Base-by-base conservation (phyloP, 2,329 filamentous ascomycete genomes). In the Domatiomyces catenatus region DNA sequence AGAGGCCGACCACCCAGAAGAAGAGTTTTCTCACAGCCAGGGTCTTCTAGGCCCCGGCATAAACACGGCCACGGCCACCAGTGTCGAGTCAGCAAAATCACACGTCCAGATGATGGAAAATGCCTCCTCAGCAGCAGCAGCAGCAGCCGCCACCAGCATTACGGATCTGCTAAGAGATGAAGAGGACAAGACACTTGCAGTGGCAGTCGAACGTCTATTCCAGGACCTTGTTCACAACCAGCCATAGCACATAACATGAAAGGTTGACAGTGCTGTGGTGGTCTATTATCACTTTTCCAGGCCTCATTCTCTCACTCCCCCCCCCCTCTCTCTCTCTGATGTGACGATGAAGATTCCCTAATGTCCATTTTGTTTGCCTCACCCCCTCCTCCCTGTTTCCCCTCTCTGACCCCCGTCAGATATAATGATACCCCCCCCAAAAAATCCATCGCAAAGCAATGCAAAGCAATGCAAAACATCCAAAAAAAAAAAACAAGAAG, bases 11-110 rank as follows among this genome's bases (percentile, higher is more conserved):
- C 53, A 48, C 1, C 19, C n/a, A n/a, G n/a, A 42, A 8, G 54
- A 52, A 24, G 50, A 54, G 39, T 43, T 42, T 42, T 51, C 52
- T 22, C 44, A 46, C 1, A 47, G 53, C 44, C 50, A 57, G 47
- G 56, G 56, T 12, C 46, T 59, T 2, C 48, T 59, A n/a, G 56
- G 56, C 47, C 56, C 58, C 2, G 52, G 51, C 26, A 46, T 58
- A 20, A 50, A 53, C 17, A 58, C 51, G 6, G 22, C 22, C 22
- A 48, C 32, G 44, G 15, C 32, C 32, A 39, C 32, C 10, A 39
- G 10, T 4, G 15, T 12, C 8, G 32, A 39, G 10, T 39, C 15
- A 12, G 15, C 10, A 15, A 15, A 39, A 15, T 4, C 32, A 39
- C 10, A 15, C 3, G 4, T 39, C 32, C 32, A 39, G 32, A 39